Evolutionary conservation across 768 basidiomycete genomes (phyloP), one percentile per base, ranked within the genome.

Genomic region (Exsudoporus frostii): DNA sequence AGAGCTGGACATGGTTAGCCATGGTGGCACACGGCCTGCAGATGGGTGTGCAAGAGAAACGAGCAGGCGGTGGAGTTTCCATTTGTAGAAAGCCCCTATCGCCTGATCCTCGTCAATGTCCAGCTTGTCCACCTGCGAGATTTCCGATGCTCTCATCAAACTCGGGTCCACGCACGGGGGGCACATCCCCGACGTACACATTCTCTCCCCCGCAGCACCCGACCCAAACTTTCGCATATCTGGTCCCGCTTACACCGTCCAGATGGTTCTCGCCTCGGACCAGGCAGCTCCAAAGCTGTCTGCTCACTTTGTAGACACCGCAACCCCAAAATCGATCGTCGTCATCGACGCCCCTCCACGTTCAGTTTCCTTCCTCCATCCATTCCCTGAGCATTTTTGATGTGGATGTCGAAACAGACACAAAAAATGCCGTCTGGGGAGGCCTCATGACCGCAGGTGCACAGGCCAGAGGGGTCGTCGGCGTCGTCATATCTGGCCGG

Each of bases 361-460:
- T 94, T 64, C 63, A 71, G 68, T 70, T 11, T 64, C 60, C 1
- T 29, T 64, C 58, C 1, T 62, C 59, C 47, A 45, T 40, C 40
- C 47, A 36, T 51, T 37, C 41, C 24, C 8, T 0, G 15, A 29
- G 36, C 27, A 43, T 33, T 25, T 24, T 42, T 48, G 43, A 65
- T 44, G 30, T n/a, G 7, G 6, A 22, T 38, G 3, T 20, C n/a
- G 37, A 11, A 22, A 42, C 66, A 86, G 90, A 83, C 50, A 73
- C 77, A 25, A 87, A 86, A 69, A 88, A 84, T 60, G 91, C 92
- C 5, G 89, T 92, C 7, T 96, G 93, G 93, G 92, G 93, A 22
- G 92, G 93, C 19, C 81, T 92, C 45, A 92, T 93, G 92, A 85
- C 90, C 11, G 88, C 90, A 0, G 90, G 90, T 20, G 92, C 92